These are phyloP conservation scores for Exsudoporus frostii DNA, from an alignment of 768 basidiomycete genomes.

Conservation along the genomic window DNA sequence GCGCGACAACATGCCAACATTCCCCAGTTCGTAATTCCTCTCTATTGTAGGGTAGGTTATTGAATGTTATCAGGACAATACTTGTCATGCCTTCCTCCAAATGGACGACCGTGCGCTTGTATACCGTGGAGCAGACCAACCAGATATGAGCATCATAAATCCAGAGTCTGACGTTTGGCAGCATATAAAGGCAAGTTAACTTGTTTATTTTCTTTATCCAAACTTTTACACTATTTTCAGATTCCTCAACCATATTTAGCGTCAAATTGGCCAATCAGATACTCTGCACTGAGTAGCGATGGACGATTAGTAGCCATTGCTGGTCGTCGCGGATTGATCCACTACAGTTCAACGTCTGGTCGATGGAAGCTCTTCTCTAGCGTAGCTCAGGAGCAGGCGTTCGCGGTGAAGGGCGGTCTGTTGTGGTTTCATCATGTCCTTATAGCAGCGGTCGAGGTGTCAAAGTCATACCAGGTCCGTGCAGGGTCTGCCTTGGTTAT, in stretches of 20 bases:
- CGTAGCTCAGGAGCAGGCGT: slow-evolving; percentile 80
- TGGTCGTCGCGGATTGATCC: slow-evolving; percentile 84
- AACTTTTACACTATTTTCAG: slow-evolving; percentile 37
- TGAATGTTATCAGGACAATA: slow-evolving; percentile 71
- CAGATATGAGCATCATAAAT: slow-evolving; percentile 97
- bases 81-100: slow-evolving; percentile 91
- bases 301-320: slow-evolving; percentile 91
- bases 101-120: slow-evolving; percentile 92
- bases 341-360: slow-evolving; percentile 92
- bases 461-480: slow-evolving; percentile 72
- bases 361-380: slow-evolving; percentile 90
- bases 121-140: slow-evolving; percentile 95
- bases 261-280: slow-evolving; percentile 91
- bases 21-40: slow-evolving; percentile 62
- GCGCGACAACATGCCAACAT: slow-evolving; percentile 87
- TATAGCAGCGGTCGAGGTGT: slow-evolving; percentile 83
- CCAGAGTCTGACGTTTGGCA: slow-evolving; percentile 99
- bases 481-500: not conserved
- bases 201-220: slow-evolving; percentile 1
- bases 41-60: not conserved
- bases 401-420: slow-evolving; percentile 85
- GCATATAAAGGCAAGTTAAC: slow-evolving; percentile 70
- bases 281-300: slow-evolving; percentile 86
- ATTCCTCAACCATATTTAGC: slow-evolving; percentile 87
- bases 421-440: slow-evolving; percentile 97